Percentiles rank a stretch among this genome's conserved stretches.
Evolutionary conservation across 140 eudicot genomes (phyloP).

Genomic region (Ambrosia hybrid): DNA sequence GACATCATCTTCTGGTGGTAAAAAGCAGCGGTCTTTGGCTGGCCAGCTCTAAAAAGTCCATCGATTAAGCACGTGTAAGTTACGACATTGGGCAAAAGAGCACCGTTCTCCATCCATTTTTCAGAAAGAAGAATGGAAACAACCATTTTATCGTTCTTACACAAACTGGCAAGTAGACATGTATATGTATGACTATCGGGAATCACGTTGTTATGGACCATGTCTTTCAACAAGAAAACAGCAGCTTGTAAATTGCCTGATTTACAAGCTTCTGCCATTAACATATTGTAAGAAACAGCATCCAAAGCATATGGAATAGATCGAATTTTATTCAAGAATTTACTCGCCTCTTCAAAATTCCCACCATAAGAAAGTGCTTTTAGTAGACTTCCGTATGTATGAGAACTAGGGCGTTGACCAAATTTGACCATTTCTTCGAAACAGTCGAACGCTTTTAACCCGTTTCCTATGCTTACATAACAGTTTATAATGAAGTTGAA

Average conservation of each 20-base stretch:
- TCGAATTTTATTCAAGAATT: slow-evolving; percentile 53
- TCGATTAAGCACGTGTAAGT: slow-evolving; percentile 64
- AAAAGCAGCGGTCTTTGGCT: slow-evolving; percentile 55
- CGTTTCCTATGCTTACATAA: slow-evolving; percentile 53
- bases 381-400: slow-evolving; percentile 63
- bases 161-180: slow-evolving; percentile 60
- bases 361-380: slow-evolving; percentile 79
- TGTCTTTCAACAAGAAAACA: slow-evolving; percentile 51
- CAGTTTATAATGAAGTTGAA: slow-evolving; percentile 63
- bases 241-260: slow-evolving; percentile 52
- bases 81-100: slow-evolving; percentile 44
- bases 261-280: slow-evolving; percentile 57
- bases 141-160: slow-evolving; percentile 69
- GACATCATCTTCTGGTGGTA: slow-evolving; percentile 55
- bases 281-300: slow-evolving; percentile 53
- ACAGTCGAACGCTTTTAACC: slow-evolving; percentile 52
- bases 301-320: slow-evolving; percentile 58
- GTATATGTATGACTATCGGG: slow-evolving; percentile 69
- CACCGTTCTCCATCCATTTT: slow-evolving; percentile 42
- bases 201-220: slow-evolving; percentile 56
- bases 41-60: slow-evolving; percentile 62
- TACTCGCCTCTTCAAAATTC: slow-evolving; percentile 42
- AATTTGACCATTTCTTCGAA: slow-evolving; percentile 58
- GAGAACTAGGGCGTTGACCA: slow-evolving; percentile 62
- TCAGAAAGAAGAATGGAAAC: slow-evolving; percentile 60